These are phyloP conservation scores for Parascedosporium putredinis DNA, from an alignment of 2,329 filamentous ascomycete genomes.

Conservation along the genomic window DNA sequence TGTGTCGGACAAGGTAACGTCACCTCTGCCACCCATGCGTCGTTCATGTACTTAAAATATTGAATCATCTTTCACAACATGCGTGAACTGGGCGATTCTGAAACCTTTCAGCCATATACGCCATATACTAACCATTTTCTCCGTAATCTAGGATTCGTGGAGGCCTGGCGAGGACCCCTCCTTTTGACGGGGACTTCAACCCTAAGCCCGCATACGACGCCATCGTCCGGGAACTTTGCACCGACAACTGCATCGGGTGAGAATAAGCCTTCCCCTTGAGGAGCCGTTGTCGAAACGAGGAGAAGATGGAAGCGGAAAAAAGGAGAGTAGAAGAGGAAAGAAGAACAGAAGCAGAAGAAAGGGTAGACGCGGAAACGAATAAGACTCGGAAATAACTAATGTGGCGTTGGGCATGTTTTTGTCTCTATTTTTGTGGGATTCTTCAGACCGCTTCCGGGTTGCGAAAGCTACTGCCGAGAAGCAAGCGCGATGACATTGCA, in stretches of 20 bases:
- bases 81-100: too few species aligned
- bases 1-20: slow-evolving; percentile 30
- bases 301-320: not conserved
- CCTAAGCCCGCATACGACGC: slow-evolving; percentile 42
- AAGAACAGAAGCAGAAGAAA: too few species aligned
- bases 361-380: too few species aligned
- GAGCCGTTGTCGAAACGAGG: not conserved
- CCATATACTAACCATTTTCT: too few species aligned
- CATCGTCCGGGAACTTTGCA: slow-evolving; percentile 24
- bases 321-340: not conserved
- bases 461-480: not conserved
- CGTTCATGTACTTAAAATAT: too few species aligned
- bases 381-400: not conserved
- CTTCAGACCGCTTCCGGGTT: not conserved
- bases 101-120: not conserved
- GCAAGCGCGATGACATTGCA: not conserved
- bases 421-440: not conserved
- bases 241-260: slow-evolving; percentile 4
- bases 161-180: slow-evolving; percentile 37
- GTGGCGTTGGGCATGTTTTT: not conserved
- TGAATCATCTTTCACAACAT: too few species aligned
- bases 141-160: slow-evolving; percentile 32
- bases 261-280: not conserved
- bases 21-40: too few species aligned
- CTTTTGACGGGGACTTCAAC: slow-evolving; percentile 38